A percentile compares a stretch with the other conserved stretches of the same genome.
phyloP scores from a whole-genome alignment of 2,329 filamentous ascomycete species.

The Phaeosphaeriaceae sp. region DNA sequence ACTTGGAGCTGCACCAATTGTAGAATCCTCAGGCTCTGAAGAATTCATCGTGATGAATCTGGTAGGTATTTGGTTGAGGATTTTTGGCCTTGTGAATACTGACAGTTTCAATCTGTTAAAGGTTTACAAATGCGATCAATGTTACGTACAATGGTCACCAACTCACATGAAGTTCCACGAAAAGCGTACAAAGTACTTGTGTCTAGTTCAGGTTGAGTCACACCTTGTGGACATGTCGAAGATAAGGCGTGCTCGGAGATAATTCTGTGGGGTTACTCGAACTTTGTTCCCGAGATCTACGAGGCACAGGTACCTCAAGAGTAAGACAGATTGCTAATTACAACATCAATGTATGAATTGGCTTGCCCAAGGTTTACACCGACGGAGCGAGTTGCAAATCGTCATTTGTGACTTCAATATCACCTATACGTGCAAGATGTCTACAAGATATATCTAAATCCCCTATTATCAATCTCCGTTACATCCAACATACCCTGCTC shows the following conservation, averaged over 20 bases:
- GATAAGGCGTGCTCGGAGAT: not conserved
- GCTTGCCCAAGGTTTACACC: no score
- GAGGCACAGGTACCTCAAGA: not conserved
- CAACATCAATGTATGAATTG: no score
- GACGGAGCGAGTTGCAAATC: no score
- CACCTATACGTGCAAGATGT: not conserved
- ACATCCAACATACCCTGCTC: slow-evolving; percentile 52
- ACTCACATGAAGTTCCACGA: not conserved
- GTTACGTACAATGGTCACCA: no score
- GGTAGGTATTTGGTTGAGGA: not conserved
- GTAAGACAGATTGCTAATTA: no score
- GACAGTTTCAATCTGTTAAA: no score
- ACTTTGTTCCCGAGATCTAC: not conserved
- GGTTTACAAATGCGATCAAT: no score
- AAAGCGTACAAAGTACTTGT: not conserved
- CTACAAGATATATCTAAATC: slow-evolving; percentile 51
- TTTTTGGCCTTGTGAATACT: no score
- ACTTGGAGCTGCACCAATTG: not conserved
- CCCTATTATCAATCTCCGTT: slow-evolving; percentile 54
- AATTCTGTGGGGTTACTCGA: not conserved
- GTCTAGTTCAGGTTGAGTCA: not conserved
- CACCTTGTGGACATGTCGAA: not conserved
- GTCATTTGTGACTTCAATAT: no score
- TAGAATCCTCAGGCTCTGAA: not conserved
- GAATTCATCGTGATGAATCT: not conserved